phyloP scores from a whole-genome alignment of 1,284 basidiomycete genomes.

The Melampsora larici-populina region DNA sequence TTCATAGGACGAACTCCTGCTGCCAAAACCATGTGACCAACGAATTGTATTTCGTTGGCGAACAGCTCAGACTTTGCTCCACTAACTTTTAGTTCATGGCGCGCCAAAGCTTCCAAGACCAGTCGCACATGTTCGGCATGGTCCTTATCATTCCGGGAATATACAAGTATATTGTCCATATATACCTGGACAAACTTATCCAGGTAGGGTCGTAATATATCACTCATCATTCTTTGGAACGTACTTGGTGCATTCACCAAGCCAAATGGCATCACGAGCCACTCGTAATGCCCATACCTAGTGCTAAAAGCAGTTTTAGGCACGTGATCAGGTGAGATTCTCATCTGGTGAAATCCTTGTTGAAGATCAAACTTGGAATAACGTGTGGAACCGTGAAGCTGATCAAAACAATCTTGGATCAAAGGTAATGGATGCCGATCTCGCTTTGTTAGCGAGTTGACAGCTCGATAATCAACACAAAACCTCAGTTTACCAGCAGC shows the following conservation, averaged over 20 bases:
- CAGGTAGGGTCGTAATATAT: conserved; percentile 11
- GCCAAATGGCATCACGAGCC: conserved; percentile 41
- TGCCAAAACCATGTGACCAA: neutral
- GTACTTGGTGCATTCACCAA: conserved; percentile 12
- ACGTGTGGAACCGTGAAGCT: neutral
- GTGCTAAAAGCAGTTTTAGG: conserved; percentile 12
- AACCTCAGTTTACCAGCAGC: conserved; percentile 15
- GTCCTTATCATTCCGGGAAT: neutral
- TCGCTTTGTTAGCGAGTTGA: no score
- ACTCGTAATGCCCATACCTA: no score
- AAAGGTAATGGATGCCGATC: conserved; percentile 7
- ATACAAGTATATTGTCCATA: conserved; percentile 19
- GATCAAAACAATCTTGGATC: conserved; percentile 13
- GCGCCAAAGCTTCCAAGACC: neutral
- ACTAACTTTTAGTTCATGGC: neutral
- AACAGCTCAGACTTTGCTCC: neutral
- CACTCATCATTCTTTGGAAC: conserved; percentile 34
- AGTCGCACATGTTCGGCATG: neutral
- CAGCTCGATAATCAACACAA: no score
- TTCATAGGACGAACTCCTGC: neutral
- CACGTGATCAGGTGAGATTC: neutral
- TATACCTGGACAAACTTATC: conserved; percentile 18
- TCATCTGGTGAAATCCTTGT: conserved; percentile 20
- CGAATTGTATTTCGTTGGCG: neutral
- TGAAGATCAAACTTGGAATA: conserved; percentile 12